phyloP scores from a whole-genome alignment of 805 yeast genomes.

The Lipomyces starkeyi region DNA sequence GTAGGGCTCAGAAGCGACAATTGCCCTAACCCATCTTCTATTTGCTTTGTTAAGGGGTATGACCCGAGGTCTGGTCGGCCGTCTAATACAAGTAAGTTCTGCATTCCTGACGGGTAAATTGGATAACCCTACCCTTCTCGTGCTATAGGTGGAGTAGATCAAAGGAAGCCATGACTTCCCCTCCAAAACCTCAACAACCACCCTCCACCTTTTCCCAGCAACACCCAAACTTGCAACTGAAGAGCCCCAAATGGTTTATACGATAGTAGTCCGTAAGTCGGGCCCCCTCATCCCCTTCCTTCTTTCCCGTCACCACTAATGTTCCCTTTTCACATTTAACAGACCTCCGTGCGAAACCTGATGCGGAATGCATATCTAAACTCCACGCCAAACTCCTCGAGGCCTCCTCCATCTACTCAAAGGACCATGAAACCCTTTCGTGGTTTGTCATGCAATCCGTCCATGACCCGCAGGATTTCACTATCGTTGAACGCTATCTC shows the following conservation, averaged over 20 bases:
- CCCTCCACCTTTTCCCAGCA: background rate
- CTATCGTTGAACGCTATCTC: background rate
- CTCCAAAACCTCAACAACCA: background rate
- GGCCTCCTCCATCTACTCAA: background rate
- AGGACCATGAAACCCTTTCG: background rate
- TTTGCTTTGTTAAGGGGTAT: too few species aligned
- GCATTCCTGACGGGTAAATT: too few species aligned
- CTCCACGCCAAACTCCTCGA: constrained; percentile 3
- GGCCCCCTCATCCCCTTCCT: background rate
- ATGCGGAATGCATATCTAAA: background rate
- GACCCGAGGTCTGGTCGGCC: too few species aligned
- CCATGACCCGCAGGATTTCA: constrained; percentile 1
- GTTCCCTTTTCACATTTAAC: background rate
- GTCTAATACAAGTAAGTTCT: too few species aligned
- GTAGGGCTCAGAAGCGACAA: too few species aligned
- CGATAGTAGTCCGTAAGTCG: background rate
- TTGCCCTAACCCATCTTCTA: too few species aligned
- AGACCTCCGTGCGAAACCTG: constrained; percentile 1
- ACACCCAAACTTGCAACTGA: background rate
- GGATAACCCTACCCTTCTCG: too few species aligned
- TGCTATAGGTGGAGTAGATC: too few species aligned
- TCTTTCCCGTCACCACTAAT: background rate
- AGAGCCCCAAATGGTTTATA: background rate
- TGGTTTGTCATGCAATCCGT: constrained; percentile 2
- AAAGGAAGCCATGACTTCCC: too few species aligned